Base-by-base conservation (phyloP, 2,329 filamentous ascomycete genomes). In the Penicillium brevicompactum region DNA sequence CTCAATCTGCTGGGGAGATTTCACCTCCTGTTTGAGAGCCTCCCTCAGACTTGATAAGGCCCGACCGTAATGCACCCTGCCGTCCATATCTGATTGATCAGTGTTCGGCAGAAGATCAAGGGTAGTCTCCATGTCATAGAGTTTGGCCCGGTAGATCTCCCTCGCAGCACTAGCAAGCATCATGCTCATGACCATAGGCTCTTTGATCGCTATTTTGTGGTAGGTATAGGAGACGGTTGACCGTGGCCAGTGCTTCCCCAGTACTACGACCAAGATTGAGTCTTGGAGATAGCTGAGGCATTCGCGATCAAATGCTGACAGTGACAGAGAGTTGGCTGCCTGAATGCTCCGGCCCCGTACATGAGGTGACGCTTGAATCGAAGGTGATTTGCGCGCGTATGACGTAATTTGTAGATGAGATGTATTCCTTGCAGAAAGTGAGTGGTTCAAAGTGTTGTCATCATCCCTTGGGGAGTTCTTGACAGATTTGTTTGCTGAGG, bases 161-260 rank as follows among this genome's bases (percentile, higher is more conserved):
- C 59, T 61, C 13, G 66, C 58, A n/a, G 61, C 57, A 51, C 53
- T 67, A 5, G 65, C 66, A 24, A 67, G 53, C 14, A 68, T 62
- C 65, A 67, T 67, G 41, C 65, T 66, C 64, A 68, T 67, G n/a
- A 68, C 58, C 66, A 68, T 66, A 5, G 61, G 65, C 46, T 67
- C 60, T 24, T 53, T 62, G 27, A 62, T 59, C 3, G 66, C 63
- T 30, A 69, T 60, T 34, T 61, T 64, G 18, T 64, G 63, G 54
- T 68, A 69, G 7, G 60, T 48, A 55, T 67, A 67, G 4, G 67
- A 64, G 3, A 69, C 49, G 1, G 61, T 61, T 16, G 66, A 68
- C 66, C 62, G 67, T 14, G 58, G 67, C 67, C 66, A 69, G 37
- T 66, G 61, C 46, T 68, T 68, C 13, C 67, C 67, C 8, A 69